These are phyloP conservation scores for Malus hybrid DNA, from an alignment of 331 rosid genomes.

Conservation along the genomic window DNA sequence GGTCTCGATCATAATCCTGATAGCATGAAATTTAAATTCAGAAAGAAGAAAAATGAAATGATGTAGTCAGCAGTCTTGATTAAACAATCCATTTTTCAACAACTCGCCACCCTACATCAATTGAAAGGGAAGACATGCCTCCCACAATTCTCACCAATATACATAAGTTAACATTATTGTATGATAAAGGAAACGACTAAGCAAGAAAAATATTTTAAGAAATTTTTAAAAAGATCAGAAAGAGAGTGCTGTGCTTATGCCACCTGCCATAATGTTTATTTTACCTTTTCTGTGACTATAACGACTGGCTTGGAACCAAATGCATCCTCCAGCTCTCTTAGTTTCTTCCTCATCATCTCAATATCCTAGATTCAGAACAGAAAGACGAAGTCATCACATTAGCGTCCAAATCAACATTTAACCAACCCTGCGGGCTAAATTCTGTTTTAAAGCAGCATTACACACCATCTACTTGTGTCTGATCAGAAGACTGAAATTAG, in stretches of 20 bases:
- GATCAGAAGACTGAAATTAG: neutral
- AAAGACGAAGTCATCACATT: neutral
- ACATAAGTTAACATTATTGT: neutral
- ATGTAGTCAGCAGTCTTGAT: neutral
- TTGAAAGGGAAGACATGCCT: neutral
- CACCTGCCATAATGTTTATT: neutral
- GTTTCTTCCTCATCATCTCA: slow-evolving; percentile 42
- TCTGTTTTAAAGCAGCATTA: neutral
- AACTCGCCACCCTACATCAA: neutral
- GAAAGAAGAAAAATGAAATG: neutral
- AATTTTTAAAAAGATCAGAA: neutral
- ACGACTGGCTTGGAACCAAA: slow-evolving; percentile 54
- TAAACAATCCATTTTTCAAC: neutral
- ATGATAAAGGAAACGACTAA: neutral
- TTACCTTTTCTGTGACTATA: slow-evolving; percentile 79
- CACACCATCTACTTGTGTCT: neutral
- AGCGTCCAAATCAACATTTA: neutral
- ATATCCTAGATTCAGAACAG: slow-evolving; percentile 50
- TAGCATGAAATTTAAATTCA: neutral
- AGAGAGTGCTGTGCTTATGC: neutral
- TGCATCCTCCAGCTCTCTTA: slow-evolving; percentile 45
- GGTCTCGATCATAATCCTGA: slow-evolving; percentile 93
- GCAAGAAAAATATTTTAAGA: neutral
- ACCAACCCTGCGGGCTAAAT: neutral
- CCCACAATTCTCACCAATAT: neutral